Evolutionary conservation across 2,329 filamentous ascomycete genomes (phyloP).

Genomic region (Calonectria pauciramosa): DNA sequence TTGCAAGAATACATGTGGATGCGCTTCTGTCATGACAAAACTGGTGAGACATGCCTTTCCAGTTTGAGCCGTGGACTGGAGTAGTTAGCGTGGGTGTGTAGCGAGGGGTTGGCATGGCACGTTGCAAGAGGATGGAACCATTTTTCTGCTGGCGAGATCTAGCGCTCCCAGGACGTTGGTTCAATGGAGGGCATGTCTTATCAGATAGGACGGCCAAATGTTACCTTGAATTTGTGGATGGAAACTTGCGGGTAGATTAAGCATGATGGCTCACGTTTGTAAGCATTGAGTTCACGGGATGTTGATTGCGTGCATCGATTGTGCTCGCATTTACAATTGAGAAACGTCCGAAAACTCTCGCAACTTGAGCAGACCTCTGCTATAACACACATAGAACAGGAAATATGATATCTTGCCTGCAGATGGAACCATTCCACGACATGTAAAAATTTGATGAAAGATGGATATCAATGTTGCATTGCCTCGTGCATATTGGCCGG

Average conservation of each 20-base stretch:
- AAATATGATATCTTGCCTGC: not conserved
- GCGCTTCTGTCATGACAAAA: not conserved
- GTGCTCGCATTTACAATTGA: not conserved
- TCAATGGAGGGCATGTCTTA: not conserved
- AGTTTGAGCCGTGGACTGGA: not conserved
- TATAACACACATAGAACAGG: not conserved
- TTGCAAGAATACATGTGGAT: slow-evolving; percentile 4
- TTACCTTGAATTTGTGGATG: not conserved
- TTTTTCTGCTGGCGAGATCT: not conserved
- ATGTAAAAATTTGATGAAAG: not conserved
- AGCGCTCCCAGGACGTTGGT: not conserved
- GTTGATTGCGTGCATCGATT: not conserved
- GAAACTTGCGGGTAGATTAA: not conserved
- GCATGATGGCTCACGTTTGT: not conserved
- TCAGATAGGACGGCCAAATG: not conserved
- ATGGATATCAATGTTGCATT: not conserved
- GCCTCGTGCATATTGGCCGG: not conserved
- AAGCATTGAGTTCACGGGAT: not conserved
- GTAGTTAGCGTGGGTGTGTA: slow-evolving; percentile 1
- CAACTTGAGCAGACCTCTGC: too few species aligned
- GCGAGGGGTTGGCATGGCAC: slow-evolving; percentile 1
- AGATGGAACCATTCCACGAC: too few species aligned
- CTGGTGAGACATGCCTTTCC: not conserved
- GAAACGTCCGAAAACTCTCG: not conserved
- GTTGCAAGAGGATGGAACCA: slow-evolving; percentile 6